Evolutionary conservation across 2,329 filamentous ascomycete species (phyloP), one percentile per base, ranked within the genome.

Genomic region (Colletotrichum orbiculare): DNA sequence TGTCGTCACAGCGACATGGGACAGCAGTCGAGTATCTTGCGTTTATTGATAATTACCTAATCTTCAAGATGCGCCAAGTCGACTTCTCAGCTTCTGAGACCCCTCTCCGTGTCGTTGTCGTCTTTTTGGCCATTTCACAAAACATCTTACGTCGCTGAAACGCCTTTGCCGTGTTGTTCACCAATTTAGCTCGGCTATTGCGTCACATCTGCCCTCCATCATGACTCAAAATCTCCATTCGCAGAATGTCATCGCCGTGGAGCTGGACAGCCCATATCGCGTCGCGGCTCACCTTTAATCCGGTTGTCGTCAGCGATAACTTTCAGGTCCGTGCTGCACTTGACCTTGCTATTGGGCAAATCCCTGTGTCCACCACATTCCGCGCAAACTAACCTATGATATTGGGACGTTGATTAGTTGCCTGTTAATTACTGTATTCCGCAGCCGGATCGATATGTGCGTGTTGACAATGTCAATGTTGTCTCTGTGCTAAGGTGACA

Each of bases 131-230:
- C 37, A 9, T 35, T 25, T 37, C 52, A 33, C 15, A 13, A 12
- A 11, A 35, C 43, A 49, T 48, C 46, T 62, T 62, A 53, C 58
- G 63, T 66, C 63, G 37, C 58, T 66, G 63, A 66, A 63, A 66
- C 58, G 37, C n/a, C 37, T 2, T 39, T 45, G 6, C 34, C 1
- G 8, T 48, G 13, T 2, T 38, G 48, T 47, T 15, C 53, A 41
- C 11, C 45, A 6, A 17, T 17, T 43, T 34, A 35, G 3, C 37
- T 48, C 59, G 52, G 17, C 59, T 10, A 38, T 47, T 57, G 63
- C 63, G 47, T 66, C 63, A 66, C 46, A 5, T 2, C 43, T 17
- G 41, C 63, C 58, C 58, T 66, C 59, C 63, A 53, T 57, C 58
- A 66, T 66, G 63, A 66, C 63, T 66, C 58, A 43, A 62, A 57